Evolutionary conservation across 805 yeast species (phyloP).

Genomic region (Saturnispora mendoncae): DNA sequence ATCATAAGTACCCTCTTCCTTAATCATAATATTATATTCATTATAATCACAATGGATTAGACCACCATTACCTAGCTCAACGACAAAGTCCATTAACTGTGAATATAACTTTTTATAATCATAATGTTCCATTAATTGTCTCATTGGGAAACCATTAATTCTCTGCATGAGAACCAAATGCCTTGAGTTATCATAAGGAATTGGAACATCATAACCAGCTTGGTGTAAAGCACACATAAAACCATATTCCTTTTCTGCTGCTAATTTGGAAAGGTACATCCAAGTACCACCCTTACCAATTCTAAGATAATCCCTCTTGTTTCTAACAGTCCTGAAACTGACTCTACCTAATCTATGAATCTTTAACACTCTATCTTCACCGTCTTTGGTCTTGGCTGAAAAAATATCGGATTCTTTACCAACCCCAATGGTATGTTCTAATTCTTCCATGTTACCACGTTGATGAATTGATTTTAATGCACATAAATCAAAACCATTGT

Average conservation of each 20-base stretch:
- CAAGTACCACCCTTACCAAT: conserved; percentile 71
- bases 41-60: conserved; percentile 95
- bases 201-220: conserved; percentile 80
- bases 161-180: conserved; percentile 92
- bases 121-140: conserved; percentile 62
- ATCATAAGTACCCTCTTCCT: conserved; percentile 44
- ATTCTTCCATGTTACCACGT: conserved; percentile 61
- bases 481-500: conserved; percentile 84
- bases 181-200: conserved; percentile 80
- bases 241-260: conserved; percentile 87
- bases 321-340: conserved; percentile 86
- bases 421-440: conserved; percentile 87
- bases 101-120: conserved; percentile 68
- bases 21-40: conserved; percentile 88
- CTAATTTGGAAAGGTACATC: conserved; percentile 85
- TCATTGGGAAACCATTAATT: conserved; percentile 85
- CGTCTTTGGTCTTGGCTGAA: conserved; percentile 61
- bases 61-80: conserved; percentile 77
- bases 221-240: conserved; percentile 71
- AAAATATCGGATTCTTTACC: conserved; percentile 97
- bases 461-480: conserved; percentile 81
- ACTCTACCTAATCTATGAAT: conserved; percentile 91
- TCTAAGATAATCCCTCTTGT: conserved; percentile 83
- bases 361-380: conserved; percentile 64
- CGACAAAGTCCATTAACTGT: conserved; percentile 79